Evolutionary conservation across 2,329 filamentous ascomycete species (phyloP), one percentile per base, ranked within the genome.

Genomic region (Rutstroemia sp.): DNA sequence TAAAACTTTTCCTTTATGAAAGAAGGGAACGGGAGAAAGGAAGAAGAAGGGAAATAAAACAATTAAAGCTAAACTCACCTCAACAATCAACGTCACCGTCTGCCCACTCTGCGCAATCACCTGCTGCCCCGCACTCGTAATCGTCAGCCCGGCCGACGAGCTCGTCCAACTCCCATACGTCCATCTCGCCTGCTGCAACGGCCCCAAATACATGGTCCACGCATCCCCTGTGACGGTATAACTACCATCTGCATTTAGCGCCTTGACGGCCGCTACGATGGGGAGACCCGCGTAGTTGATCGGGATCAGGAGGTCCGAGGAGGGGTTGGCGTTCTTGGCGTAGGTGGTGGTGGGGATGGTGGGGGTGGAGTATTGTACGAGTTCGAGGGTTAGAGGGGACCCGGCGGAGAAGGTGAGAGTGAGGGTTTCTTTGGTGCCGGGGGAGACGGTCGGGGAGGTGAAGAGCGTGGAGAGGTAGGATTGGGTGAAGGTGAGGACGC

Each of bases 291-390:
- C 73, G 73, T 77, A 83, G 0, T 71, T 73, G 1, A 83, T 68
- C 0, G 79, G 79, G 50, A 83, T 78, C 0, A 65, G 62, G 1
- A 82, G 65, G 16, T 66, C 60, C 2, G 57, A 25, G 10, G n/a
- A 41, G 1, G 58, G 19, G 10, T 51, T 21, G 3, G 45, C n/a
- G 39, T 55, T 18, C 18, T 62, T 52, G 14, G 30, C 51, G 48
- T 56, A 62, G 5, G 47, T 57, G 7, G 54, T 57, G 21, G 59
- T 55, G 7, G 57, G 12, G 27, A 66, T 23, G 10, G 48, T 57
- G 1, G 80, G 80, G 0, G 72, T 70, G 49, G 75, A 71, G 76
- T 79, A 85, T 58, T 80, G 76, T 1, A 82, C 71, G 3, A 83
- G 63, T 54, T 79, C 72, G 10, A 83, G 65, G 0, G 68, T 66